phyloP scores from a whole-genome alignment of 2,329 filamentous ascomycete genomes.

The Colletotrichum cordylinicola region DNA sequence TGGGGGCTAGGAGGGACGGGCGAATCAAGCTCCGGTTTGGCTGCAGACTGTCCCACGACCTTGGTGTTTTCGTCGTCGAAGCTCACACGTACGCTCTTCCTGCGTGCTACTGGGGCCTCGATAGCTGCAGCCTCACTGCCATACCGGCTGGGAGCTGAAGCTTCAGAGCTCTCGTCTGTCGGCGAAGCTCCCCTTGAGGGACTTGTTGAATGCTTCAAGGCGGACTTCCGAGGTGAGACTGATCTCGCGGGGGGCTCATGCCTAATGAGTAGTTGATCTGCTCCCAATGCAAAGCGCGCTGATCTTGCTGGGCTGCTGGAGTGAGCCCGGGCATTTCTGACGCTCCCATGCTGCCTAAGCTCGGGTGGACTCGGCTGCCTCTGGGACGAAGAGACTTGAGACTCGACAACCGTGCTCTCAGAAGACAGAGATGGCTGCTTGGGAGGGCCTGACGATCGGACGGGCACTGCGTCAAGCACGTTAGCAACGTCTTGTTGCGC shows the following conservation, averaged over 20 bases:
- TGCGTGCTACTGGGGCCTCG: constrained; percentile 50
- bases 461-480: constrained; percentile 39
- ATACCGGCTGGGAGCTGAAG: constrained; percentile 34
- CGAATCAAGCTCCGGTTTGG: constrained; percentile 42
- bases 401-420: constrained; percentile 11
- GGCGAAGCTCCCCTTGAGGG: constrained; percentile 59
- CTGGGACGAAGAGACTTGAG: constrained; percentile 1
- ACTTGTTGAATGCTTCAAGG: constrained; percentile 67
- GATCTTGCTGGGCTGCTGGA: constrained; percentile 70
- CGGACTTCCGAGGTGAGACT: constrained; percentile 78
- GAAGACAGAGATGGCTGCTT: constrained; percentile 16
- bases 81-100: constrained; percentile 76
- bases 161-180: constrained; percentile 53
- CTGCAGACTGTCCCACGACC: constrained; percentile 55
- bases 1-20: constrained; percentile 42
- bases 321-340: constrained; percentile 39
- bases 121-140: constrained; percentile 28
- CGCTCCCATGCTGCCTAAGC: constrained; percentile 16
- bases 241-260: constrained; percentile 76
- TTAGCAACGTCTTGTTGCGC: constrained; percentile 18
- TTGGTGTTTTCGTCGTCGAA: constrained; percentile 73
- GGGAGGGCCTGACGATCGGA: constrained; percentile 26
- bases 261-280: constrained; percentile 61
- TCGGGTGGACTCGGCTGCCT: background rate
- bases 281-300: constrained; percentile 68